Evolutionary conservation across 2,329 filamentous ascomycete species (phyloP), one percentile per base, ranked within the genome.

Genomic region (Stachybotrys elegans): DNA sequence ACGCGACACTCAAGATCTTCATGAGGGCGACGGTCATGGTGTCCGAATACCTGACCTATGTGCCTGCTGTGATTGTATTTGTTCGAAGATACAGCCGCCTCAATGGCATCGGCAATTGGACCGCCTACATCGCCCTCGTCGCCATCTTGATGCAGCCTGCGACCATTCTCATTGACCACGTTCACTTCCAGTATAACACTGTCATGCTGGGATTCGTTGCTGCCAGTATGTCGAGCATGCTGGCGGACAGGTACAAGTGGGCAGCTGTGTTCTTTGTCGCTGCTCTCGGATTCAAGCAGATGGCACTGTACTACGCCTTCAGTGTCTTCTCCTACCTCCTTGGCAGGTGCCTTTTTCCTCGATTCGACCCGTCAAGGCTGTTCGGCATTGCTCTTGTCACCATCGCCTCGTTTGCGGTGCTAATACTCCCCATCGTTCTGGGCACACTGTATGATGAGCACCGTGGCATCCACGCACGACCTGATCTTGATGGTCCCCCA

Each of bases 131-230:
- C 50, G 90, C 93, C 1, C 78, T 98, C 21, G 85, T 88, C 12
- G 93, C 91, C 1, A 84, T 98, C 48, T 73, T 98, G 22, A 86
- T 98, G 81, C 93, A 97, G 61, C 93, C 93, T 2, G 83, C 83
- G 4, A 88, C 84, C 1, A 90, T 97, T 29, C 79, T 98, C 22
- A 86, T 98, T 55, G 93, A 98, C 61, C 92, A 98, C 60, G 87
- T 92, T 6, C 93, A 85, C 60, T 98, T 98, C 62, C 93, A 98
- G 68, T 98, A 96, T 68, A 98, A 98, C 63, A 95, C 91, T 0
- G 91, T 98, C 41, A 98, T 98, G 93, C 81, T 98, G 14, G 93
- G 94, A 3, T 80, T 97, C 39, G 82, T 93, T 9, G 72, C 94
- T 22, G 89, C 89, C 1, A 88, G 85, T 56, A 82, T 96, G 70